phyloP scores from a whole-genome alignment of 352 stramenopile genomes.

The Phytophthora litchii region DNA sequence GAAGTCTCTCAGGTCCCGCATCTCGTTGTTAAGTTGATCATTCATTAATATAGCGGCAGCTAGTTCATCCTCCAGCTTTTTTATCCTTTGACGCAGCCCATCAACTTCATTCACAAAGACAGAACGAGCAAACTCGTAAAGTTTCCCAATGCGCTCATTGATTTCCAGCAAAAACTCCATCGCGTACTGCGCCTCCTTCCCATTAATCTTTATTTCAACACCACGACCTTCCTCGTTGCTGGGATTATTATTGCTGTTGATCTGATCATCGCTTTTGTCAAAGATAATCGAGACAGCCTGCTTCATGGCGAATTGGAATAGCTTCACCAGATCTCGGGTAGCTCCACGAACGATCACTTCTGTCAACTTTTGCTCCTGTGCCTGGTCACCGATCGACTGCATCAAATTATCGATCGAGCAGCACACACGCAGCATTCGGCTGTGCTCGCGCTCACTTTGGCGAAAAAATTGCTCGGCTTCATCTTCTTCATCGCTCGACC shows the following conservation, averaged over 20 bases:
- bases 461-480: slow-evolving; percentile 36
- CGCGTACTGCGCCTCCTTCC: slow-evolving; percentile 52
- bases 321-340: slow-evolving; percentile 45
- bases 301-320: slow-evolving; percentile 57
- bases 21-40: slow-evolving; percentile 43
- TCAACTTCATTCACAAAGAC: slow-evolving; percentile 43
- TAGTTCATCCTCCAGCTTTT: slow-evolving; percentile 20
- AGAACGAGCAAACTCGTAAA: slow-evolving; percentile 44
- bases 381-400: slow-evolving; percentile 51
- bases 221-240: not conserved
- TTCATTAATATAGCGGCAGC: slow-evolving; percentile 19
- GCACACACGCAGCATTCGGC: slow-evolving; percentile 66
- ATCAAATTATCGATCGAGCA: slow-evolving; percentile 74
- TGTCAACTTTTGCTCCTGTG: slow-evolving; percentile 57
- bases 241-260: slow-evolving; percentile 6
- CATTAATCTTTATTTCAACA: slow-evolving; percentile 12
- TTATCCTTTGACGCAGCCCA: slow-evolving; percentile 11
- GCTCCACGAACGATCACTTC: slow-evolving; percentile 50
- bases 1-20: slow-evolving; percentile 51
- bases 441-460: slow-evolving; percentile 54
- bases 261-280: slow-evolving; percentile 10
- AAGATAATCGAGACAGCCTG: slow-evolving; percentile 43
- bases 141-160: slow-evolving; percentile 41
- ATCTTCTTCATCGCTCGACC: slow-evolving; percentile 46
- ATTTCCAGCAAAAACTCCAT: slow-evolving; percentile 51